Evolutionary conservation across 768 basidiomycete species (phyloP).

Genomic region (Lentinus tigrinus): DNA sequence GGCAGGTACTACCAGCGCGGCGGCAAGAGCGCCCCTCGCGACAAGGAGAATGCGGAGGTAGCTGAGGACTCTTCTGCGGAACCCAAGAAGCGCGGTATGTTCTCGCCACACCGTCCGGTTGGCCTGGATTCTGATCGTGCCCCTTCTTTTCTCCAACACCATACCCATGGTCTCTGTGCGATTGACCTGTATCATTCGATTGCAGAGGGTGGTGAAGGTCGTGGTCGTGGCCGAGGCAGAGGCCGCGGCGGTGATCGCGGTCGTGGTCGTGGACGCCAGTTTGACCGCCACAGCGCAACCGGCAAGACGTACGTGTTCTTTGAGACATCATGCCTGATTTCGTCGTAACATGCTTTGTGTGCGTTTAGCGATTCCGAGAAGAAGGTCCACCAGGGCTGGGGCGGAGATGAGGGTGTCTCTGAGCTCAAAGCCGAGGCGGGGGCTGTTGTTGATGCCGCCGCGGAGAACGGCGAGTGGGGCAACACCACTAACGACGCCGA

Average conservation of each 20-base stretch:
- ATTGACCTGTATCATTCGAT: background rate
- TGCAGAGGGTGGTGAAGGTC: constrained; percentile 44
- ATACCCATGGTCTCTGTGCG: background rate
- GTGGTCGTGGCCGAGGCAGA: constrained; percentile 39
- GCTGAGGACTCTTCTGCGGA: constrained; percentile 39
- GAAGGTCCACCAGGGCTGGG: constrained; percentile 94
- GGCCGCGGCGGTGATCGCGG: constrained; percentile 52
- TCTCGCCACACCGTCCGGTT: background rate
- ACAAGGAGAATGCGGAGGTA: constrained; percentile 32
- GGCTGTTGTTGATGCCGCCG: constrained; percentile 68
- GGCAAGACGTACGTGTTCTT: constrained; percentile 66
- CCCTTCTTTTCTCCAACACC: background rate
- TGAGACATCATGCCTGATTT: background rate
- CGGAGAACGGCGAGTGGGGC: constrained; percentile 48
- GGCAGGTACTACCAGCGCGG: constrained; percentile 74
- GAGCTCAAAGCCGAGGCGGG: constrained; percentile 82
- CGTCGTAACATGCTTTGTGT: background rate
- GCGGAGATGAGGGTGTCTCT: constrained; percentile 81
- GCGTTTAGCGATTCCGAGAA: constrained; percentile 84
- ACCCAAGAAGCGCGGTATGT: constrained; percentile 25
- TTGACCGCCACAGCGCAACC: constrained; percentile 85
- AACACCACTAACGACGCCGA: constrained; percentile 30
- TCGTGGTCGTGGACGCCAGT: constrained; percentile 65
- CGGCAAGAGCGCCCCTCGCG: constrained; percentile 44
- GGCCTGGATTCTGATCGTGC: background rate